These are phyloP conservation scores for Coemansia nantahalensis DNA, from an alignment of 192 early-diverging fungal genomes.

Conservation along the genomic window DNA sequence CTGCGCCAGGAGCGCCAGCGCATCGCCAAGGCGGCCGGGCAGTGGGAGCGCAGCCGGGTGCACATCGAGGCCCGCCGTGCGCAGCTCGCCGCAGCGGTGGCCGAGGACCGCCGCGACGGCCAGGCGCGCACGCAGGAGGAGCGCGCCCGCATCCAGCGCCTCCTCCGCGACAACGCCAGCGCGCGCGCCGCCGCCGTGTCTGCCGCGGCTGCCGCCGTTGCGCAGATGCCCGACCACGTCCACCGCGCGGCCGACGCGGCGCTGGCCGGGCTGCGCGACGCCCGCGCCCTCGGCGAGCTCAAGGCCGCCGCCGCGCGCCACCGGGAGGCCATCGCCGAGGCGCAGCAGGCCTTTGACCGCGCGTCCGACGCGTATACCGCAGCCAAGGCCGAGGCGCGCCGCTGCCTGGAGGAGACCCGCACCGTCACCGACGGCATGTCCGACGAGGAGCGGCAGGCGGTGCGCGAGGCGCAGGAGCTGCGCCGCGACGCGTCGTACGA, in stretches of 20 bases:
- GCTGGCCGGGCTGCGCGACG: slow-evolving; percentile 13
- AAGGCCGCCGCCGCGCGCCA: slow-evolving; percentile 22
- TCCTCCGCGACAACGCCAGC: slow-evolving; percentile 12
- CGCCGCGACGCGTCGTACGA: slow-evolving; percentile 48
- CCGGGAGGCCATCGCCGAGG: slow-evolving; percentile 34
- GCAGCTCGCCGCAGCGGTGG: slow-evolving; percentile 19
- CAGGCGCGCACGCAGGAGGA: slow-evolving; percentile 1
- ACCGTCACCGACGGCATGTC: slow-evolving; percentile 51
- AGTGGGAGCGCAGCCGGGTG: slow-evolving; percentile 24
- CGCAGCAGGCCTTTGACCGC: slow-evolving; percentile 40
- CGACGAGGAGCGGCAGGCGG: slow-evolving; percentile 52
- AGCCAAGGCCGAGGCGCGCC: slow-evolving; percentile 49
- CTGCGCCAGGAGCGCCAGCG: slow-evolving; percentile 16
- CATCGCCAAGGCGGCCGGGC: slow-evolving; percentile 2
- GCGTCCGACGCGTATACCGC: slow-evolving; percentile 45
- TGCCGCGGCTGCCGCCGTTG: not conserved
- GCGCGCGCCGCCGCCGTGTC: slow-evolving; percentile 18
- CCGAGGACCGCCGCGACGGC: slow-evolving; percentile 19
- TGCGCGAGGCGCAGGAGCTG: slow-evolving; percentile 51
- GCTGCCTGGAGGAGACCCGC: slow-evolving; percentile 56
- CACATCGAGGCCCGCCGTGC: slow-evolving; percentile 25
- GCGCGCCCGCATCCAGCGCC: slow-evolving; percentile 11
- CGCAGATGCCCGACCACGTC: not conserved
- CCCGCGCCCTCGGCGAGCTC: slow-evolving; percentile 8
- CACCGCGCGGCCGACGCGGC: slow-evolving; percentile 10